Conservation (phyloP, 305 asterid species). For the Solanum hybrid region DNA sequence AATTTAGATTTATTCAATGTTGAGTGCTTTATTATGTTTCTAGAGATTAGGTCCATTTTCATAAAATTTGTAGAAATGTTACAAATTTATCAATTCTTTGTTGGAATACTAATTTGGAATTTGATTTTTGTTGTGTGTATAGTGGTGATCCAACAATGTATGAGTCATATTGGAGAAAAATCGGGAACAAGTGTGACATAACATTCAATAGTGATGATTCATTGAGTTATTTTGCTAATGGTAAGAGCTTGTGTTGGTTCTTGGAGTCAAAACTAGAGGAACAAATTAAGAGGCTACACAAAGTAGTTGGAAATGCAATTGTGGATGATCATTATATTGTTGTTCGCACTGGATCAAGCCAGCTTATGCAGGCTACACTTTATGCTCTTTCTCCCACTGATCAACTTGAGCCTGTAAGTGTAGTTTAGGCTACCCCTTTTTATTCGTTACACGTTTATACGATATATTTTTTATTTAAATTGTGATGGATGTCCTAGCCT, state of each 20-base stretch:
- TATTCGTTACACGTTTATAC: no score
- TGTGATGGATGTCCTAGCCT: not conserved
- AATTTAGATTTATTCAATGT: not conserved
- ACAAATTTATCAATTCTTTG: not conserved
- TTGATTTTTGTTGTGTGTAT: not conserved
- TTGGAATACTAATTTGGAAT: not conserved
- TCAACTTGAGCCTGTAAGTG: not conserved
- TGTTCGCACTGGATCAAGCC: not conserved
- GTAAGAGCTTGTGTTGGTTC: not conserved
- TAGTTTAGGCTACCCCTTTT: not conserved
- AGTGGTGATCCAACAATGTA: not conserved
- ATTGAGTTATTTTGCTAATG: not conserved
- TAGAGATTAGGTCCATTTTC: not conserved
- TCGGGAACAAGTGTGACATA: not conserved
- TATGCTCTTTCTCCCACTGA: not conserved
- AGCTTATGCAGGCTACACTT: not conserved
- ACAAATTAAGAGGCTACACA: not conserved
- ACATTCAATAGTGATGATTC: not conserved
- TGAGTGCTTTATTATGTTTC: not conserved
- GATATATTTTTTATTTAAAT: no score
- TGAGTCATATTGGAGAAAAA: not conserved
- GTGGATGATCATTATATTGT: not conserved
- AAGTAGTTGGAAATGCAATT: not conserved
- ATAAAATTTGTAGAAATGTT: not conserved
- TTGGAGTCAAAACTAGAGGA: not conserved